Evolutionary conservation across 2,329 filamentous ascomycete species (phyloP).

Genomic region (Aureobasidium sp.): DNA sequence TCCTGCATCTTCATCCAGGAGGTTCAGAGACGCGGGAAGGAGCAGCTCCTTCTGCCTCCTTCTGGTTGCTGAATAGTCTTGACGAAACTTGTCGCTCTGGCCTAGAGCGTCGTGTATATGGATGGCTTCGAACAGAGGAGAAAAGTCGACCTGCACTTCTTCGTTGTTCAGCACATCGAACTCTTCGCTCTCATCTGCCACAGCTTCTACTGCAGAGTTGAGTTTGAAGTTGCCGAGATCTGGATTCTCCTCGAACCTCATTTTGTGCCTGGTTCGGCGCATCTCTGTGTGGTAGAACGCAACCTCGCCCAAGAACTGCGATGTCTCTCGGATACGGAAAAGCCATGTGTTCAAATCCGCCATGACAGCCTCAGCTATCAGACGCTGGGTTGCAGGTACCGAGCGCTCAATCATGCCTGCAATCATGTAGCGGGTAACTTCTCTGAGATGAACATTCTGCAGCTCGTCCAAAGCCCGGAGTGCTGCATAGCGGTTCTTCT

Average conservation of each 20-base stretch:
- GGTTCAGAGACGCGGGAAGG: constrained; percentile 77
- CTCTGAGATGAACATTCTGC: constrained; percentile 95
- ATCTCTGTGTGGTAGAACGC: constrained; percentile 97
- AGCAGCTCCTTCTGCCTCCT: constrained; percentile 93
- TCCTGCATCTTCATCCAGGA: constrained; percentile 84
- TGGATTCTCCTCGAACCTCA: constrained; percentile 78
- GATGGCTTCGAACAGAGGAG: constrained; percentile 91
- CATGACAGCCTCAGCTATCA: constrained; percentile 98
- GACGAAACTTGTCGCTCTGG: constrained; percentile 89
- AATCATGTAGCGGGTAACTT: constrained; percentile 94
- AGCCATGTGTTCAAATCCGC: constrained; percentile 97
- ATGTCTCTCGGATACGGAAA: constrained; percentile 94
- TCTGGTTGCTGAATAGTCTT: constrained; percentile 92
- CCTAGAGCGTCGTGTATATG: constrained; percentile 97
- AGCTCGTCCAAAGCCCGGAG: constrained; percentile 95
- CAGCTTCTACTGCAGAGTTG: constrained; percentile 95
- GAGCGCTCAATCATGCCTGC: constrained; percentile 97
- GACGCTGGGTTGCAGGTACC: constrained; percentile 90
- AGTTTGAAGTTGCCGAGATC: constrained; percentile 88
- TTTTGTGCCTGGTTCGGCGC: constrained; percentile 82
- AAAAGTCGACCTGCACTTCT: constrained; percentile 94
- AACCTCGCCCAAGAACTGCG: constrained; percentile 95
- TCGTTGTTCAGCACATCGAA: constrained; percentile 97
- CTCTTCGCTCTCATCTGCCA: constrained; percentile 95
- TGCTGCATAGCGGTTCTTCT: constrained; percentile 96